phyloP scores from a whole-genome alignment of 1,284 basidiomycete genomes.

The Ceraceosorus guamensis region DNA sequence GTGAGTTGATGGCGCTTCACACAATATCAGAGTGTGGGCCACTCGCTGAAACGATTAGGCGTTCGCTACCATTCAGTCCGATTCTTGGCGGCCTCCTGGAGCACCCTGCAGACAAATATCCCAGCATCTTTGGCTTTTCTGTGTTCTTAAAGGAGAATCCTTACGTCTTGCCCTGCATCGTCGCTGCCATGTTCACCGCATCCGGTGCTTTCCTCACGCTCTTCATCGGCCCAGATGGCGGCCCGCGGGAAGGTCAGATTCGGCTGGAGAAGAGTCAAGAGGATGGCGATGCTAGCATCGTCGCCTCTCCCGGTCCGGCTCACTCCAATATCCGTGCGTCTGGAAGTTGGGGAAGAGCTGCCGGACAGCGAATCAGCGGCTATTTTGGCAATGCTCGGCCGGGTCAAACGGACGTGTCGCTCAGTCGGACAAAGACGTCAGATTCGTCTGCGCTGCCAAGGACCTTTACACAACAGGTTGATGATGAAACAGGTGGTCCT shows the following conservation, averaged over 20 bases:
- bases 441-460: constrained; percentile 18
- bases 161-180: constrained; percentile 80
- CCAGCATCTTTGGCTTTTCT: constrained; percentile 58
- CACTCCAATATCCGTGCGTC: too few relatives aligned
- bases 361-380: constrained; percentile 36
- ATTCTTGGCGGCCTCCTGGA: constrained; percentile 61
- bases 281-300: constrained; percentile 22
- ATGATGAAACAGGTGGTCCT: constrained; percentile 40
- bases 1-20: too few relatives aligned
- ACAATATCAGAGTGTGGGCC: too few relatives aligned
- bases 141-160: constrained; percentile 72
- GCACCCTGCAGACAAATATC: constrained; percentile 73
- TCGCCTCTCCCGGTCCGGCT: constrained; percentile 12
- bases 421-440: constrained; percentile 16
- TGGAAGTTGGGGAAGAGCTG: constrained; percentile 27
- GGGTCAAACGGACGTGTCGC: constrained; percentile 9
- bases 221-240: constrained; percentile 79
- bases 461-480: constrained; percentile 41
- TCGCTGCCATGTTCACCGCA: constrained; percentile 52
- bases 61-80: constrained; percentile 42
- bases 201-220: constrained; percentile 73
- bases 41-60: too few relatives aligned
- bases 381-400: constrained; percentile 21
- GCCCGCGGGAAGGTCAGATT: constrained; percentile 32
- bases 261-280: constrained; percentile 31